Percentiles rank a stretch among this genome's conserved stretches.
These are phyloP conservation scores for Barnettozyma pratensis DNA, from an alignment of 805 yeast genomes.

Conservation along the genomic window DNA sequence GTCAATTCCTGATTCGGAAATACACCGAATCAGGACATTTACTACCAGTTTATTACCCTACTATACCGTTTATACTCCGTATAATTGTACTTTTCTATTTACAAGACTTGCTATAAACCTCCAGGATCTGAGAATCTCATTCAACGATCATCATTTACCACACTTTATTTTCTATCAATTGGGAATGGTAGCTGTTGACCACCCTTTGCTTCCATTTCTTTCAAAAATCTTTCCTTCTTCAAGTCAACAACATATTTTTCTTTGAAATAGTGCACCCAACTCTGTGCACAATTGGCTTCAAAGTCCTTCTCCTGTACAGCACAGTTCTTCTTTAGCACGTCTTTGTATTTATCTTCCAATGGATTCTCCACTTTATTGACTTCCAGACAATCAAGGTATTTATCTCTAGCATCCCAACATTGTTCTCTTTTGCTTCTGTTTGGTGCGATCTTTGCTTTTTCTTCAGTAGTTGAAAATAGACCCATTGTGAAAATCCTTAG, in stretches of 20 bases:
- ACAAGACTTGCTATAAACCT: background rate
- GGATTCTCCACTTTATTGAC: slow-evolving; percentile 65
- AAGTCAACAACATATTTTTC: slow-evolving; percentile 80
- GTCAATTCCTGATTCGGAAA: background rate
- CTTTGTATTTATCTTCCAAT: slow-evolving; percentile 44
- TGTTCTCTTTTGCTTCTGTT: slow-evolving; percentile 62
- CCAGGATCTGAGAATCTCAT: no score
- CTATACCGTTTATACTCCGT: background rate
- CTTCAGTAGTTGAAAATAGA: slow-evolving; percentile 32
- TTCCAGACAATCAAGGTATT: slow-evolving; percentile 70
- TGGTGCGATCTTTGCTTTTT: slow-evolving; percentile 39
- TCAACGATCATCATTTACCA: no score
- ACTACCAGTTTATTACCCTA: background rate
- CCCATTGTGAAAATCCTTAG: slow-evolving; percentile 37
- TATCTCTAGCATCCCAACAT: slow-evolving; percentile 91
- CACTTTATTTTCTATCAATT: slow-evolving; percentile 12
- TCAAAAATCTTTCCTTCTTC: slow-evolving; percentile 60
- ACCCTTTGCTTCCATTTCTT: slow-evolving; percentile 67
- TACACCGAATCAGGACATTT: background rate
- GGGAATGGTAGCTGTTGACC: slow-evolving; percentile 29
- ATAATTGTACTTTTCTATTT: background rate
- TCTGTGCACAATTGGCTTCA: slow-evolving; percentile 69
- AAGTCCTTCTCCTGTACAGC: slow-evolving; percentile 51
- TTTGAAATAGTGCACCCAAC: slow-evolving; percentile 89
- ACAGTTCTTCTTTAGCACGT: slow-evolving; percentile 51